phyloP scores from a whole-genome alignment of 768 basidiomycete genomes.

The Lentinula lateritia region DNA sequence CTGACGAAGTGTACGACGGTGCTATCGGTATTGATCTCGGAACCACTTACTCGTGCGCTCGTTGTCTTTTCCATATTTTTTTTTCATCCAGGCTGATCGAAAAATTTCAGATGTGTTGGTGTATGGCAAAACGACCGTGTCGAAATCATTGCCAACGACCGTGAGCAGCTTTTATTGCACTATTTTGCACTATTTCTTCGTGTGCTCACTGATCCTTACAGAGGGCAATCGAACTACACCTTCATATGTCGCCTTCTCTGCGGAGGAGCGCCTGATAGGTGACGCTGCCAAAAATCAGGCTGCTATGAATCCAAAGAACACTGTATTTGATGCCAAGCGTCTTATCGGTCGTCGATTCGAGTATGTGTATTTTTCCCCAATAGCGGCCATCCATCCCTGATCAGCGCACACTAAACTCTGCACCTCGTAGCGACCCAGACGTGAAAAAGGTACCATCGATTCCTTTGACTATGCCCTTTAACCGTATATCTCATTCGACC shows the following conservation, averaged over 20 bases:
- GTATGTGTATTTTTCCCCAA: constrained; percentile 35
- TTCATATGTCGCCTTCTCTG: constrained; percentile 97
- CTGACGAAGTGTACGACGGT: constrained; percentile 93
- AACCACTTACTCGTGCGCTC: constrained; percentile 89
- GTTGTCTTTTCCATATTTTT: constrained; percentile 10
- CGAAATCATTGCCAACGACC: constrained; percentile 98
- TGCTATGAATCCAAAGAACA: constrained; percentile 99
- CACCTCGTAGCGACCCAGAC: constrained; percentile 68
- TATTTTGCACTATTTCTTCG: constrained; percentile 1
- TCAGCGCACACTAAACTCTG: not conserved
- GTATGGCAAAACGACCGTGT: constrained; percentile 99
- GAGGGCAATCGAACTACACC: constrained; percentile 99
- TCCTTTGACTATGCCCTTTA: constrained; percentile 7
- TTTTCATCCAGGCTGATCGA: constrained; percentile 13
- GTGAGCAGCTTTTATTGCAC: constrained; percentile 38
- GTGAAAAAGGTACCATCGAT: constrained; percentile 68
- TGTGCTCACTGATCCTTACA: constrained; percentile 21
- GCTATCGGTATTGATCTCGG: constrained; percentile 97
- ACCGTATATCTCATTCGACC: not conserved
- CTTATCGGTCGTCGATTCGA: constrained; percentile 97
- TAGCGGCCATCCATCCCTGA: not conserved
- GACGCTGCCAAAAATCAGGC: constrained; percentile 99
- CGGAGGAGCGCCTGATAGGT: constrained; percentile 95
- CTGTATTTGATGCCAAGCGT: constrained; percentile 99
- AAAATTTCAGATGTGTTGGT: constrained; percentile 77